Conservation (phyloP, 1,284 basidiomycete genomes). For the Cutaneotrichosporon sp. region DNA sequence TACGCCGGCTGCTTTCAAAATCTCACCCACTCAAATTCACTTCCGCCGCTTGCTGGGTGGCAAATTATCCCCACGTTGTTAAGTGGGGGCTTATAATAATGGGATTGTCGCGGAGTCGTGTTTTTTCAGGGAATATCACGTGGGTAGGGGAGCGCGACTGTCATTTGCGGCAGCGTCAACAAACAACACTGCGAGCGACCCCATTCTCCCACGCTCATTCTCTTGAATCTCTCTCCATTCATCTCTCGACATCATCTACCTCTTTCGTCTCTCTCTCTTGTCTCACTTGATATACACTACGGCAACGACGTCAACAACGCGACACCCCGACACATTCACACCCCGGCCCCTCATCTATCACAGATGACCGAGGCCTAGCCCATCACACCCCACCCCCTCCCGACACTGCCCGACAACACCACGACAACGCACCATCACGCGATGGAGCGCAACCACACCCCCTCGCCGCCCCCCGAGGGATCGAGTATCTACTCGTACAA, state of each 20-base stretch:
- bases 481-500: conserved; percentile 48
- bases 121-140: background rate
- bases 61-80: conserved; percentile 5
- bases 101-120: too few relatives aligned
- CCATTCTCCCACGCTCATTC: too few relatives aligned
- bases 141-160: background rate
- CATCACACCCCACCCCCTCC: background rate
- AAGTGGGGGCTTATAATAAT: background rate
- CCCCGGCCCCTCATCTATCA: background rate
- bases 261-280: too few relatives aligned
- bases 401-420: background rate
- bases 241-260: too few relatives aligned
- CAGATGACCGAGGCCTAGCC: conserved; percentile 1
- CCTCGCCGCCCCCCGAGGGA: background rate
- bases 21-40: conserved; percentile 6
- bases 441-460: background rate
- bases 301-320: too few relatives aligned
- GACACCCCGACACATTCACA: too few relatives aligned
- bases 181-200: too few relatives aligned
- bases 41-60: conserved; percentile 3
- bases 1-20: too few relatives aligned
- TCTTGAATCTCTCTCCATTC: too few relatives aligned
- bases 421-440: conserved; percentile 1
- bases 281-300: too few relatives aligned
- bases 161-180: too few relatives aligned